Evolutionary conservation across 116 monocot species (phyloP), one percentile per base, ranked within the genome.

Genomic region (Cymodocea nodosa): DNA sequence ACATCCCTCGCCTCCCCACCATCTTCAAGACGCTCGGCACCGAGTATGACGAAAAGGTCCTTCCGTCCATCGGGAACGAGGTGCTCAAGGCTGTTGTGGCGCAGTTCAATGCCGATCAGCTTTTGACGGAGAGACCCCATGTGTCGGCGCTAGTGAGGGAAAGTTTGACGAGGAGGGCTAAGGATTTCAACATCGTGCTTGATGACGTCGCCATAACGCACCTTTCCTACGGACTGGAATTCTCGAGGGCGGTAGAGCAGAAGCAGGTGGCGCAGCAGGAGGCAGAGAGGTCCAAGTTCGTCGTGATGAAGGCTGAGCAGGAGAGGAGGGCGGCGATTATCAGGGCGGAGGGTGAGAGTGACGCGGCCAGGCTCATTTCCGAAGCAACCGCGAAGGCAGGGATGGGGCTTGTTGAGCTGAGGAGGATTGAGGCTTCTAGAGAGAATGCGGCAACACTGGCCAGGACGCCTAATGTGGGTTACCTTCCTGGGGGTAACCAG

Each of bases 191-290:
- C 67, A 93, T 93, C 35, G 77, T 84, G 54, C 81, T 93, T 1
- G 93, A 93, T 51, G 93, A 93, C 56, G 89, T 93, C 17, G 85
- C 93, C 6, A 89, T 93, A 52, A 93, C 93, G 2, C 89, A 86
- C 66, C 79, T 93, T 11, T 79, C 81, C 48, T 93, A 89, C 60
- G 89, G 93, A 10, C 57, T 68, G 0, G 93, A 93, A 73, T 93
- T 93, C 68, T 83, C 86, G 10, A 60, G 64, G 16, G 89, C 89
- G 15, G 89, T 93, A 8, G 93, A 93, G 77, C 83, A 85, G 79
- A 89, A 93, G 74, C 93, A 93, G 83, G 93, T 92, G 34, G 92
- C 92, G 23, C 87, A 87, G 82, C 93, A 88, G 81, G 93, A 93
- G 77, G 93, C 93, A 2, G 93, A 93, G 77, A 64, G 93, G 66